These are phyloP conservation scores for Pleurotus tuber-regium DNA, from an alignment of 768 basidiomycete species.

Conservation along the genomic window DNA sequence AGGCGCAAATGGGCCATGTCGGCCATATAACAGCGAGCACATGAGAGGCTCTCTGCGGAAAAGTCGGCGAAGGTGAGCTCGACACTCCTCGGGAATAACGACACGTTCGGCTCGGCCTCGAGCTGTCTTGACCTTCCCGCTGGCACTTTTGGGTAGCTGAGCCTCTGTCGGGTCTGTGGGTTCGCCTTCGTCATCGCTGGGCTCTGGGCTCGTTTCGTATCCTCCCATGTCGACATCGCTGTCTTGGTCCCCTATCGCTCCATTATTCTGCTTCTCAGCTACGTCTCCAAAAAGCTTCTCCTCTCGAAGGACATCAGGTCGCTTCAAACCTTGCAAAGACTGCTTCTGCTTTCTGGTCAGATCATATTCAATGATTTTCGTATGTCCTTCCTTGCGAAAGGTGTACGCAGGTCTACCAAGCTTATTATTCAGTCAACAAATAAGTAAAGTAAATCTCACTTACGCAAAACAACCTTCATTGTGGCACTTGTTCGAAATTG, in stretches of 20 bases:
- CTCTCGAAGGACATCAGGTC: slow-evolving; percentile 74
- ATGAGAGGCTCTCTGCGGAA: slow-evolving; percentile 82
- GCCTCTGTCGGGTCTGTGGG: slow-evolving; percentile 50
- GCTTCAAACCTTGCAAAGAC: slow-evolving; percentile 40
- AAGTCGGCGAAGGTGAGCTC: slow-evolving; percentile 86
- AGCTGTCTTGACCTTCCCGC: slow-evolving; percentile 70
- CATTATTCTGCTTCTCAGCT: background rate
- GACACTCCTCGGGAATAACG: slow-evolving; percentile 87
- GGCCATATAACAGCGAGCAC: slow-evolving; percentile 86
- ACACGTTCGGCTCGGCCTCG: slow-evolving; percentile 90
- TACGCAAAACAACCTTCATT: slow-evolving; percentile 79
- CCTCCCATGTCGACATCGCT: slow-evolving; percentile 42
- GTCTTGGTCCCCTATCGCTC: slow-evolving; percentile 28
- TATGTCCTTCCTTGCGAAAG: slow-evolving; percentile 90
- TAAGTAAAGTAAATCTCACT: slow-evolving; percentile 27
- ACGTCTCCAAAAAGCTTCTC: slow-evolving; percentile 33
- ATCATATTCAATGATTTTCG: slow-evolving; percentile 94
- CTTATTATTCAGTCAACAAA: slow-evolving; percentile 9
- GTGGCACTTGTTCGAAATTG: slow-evolving; percentile 71
- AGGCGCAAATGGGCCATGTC: slow-evolving; percentile 82
- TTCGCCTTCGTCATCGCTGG: slow-evolving; percentile 45
- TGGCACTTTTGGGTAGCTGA: slow-evolving; percentile 65
- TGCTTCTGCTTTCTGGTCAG: slow-evolving; percentile 77
- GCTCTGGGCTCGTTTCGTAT: slow-evolving; percentile 42
- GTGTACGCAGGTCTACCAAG: slow-evolving; percentile 68